Evolutionary conservation across 257 asterid genomes (phyloP), one percentile per base, ranked within the genome.

Genomic region (Gentiana straminea): DNA sequence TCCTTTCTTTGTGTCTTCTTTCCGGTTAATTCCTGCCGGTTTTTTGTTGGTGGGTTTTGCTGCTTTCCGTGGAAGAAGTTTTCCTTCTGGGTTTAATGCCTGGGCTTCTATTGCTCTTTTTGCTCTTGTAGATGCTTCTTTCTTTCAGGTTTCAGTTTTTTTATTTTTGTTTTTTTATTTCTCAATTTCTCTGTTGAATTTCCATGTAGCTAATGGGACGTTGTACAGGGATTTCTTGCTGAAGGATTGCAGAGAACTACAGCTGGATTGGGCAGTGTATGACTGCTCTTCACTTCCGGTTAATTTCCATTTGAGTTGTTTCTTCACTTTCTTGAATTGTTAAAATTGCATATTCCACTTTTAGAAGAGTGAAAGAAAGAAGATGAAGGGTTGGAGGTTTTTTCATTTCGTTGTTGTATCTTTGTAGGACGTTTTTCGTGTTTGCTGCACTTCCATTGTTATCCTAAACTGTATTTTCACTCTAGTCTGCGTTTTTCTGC

Each of bases 241-340:
- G 85, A 91, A 79, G 97, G 98, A 65, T 70, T 87, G 82, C 84
- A 81, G 82, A 79, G 78, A 90, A 92, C 98, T 44, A 70, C 98
- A 50, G 98, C 98, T 73, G 97, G 98, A 66, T 68, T 92, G 67
- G 98, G 98, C 75, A 92, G 98, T 79, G 98, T 91, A 80, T 63
- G 92, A 73, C 62, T 38, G 71, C 60, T 62, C 46, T 10, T 41
- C 46, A 5, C 46, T 41, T 10, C 7, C 46, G 7, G 46, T 41
- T 7, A 41, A 24, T 24, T 65, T 49, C 44, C 15, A 36, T 3
- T 65, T 68, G 15, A 8, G 45, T 61, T 39, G 36, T 15, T 36
- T 10, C 38, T 54, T 48, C 32, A 49, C 56, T 24, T 24, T 24
- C 24, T 24, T 24, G 24, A 24, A 24, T 24, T 24, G 24, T 24